phyloP scores from a whole-genome alignment of 2,329 filamentous ascomycete species.

The Hypoxylon sp. region DNA sequence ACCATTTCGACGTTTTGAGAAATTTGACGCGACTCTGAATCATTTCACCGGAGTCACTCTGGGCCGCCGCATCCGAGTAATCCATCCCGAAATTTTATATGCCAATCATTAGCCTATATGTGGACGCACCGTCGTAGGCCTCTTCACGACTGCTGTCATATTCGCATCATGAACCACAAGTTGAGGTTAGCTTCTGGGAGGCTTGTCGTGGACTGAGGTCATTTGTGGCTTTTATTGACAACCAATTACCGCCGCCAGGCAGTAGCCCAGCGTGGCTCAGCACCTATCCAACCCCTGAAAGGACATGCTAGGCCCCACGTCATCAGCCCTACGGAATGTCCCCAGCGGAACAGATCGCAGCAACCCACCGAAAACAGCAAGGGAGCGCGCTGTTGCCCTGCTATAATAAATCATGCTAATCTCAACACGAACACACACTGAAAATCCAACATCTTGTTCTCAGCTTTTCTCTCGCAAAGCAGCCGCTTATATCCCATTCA shows the following conservation, averaged over 20 bases:
- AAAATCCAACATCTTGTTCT: background rate
- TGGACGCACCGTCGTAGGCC: conserved; percentile 12
- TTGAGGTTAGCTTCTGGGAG: conserved; percentile 13
- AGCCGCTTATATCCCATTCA: background rate
- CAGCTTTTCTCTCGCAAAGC: background rate
- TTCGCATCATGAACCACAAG: conserved; percentile 28
- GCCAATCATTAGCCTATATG: background rate
- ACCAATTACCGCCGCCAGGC: conserved; percentile 9
- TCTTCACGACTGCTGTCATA: background rate
- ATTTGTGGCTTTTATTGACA: background rate
- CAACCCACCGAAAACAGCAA: conserved; percentile 20
- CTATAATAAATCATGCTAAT: background rate
- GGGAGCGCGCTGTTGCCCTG: background rate
- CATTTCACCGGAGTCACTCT: background rate
- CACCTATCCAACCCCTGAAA: conserved; percentile 6
- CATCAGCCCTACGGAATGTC: conserved; percentile 26
- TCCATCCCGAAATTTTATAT: conserved; percentile 22
- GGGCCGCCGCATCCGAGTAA: background rate
- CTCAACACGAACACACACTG: background rate
- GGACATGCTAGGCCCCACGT: background rate
- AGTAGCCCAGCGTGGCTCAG: conserved; percentile 3
- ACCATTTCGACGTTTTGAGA: conserved; percentile 29
- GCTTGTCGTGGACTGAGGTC: background rate
- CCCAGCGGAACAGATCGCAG: background rate
- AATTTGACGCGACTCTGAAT: conserved; percentile 7